phyloP scores from a whole-genome alignment of 2,329 filamentous ascomycete species.

The Lasiodiplodia gonubiensis region DNA sequence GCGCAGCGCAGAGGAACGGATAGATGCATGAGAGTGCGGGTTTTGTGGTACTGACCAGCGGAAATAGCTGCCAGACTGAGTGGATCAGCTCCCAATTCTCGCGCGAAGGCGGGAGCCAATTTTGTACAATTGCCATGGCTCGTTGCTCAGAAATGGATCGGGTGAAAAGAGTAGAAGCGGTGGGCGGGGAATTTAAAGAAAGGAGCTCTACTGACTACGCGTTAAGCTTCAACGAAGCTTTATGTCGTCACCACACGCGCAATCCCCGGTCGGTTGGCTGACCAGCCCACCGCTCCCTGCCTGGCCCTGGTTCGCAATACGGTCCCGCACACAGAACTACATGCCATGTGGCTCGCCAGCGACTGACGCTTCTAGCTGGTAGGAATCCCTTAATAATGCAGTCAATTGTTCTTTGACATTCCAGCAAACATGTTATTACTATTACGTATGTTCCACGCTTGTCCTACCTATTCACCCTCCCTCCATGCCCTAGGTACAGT shows the following conservation, averaged over 20 bases:
- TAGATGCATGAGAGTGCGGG: neutral
- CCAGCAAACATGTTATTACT: conserved; percentile 14
- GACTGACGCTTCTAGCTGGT: neutral
- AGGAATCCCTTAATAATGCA: neutral
- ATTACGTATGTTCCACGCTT: conserved; percentile 7
- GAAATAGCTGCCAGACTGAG: conserved; percentile 57
- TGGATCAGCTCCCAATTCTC: conserved; percentile 57
- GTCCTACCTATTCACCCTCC: neutral
- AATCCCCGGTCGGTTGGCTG: conserved; percentile 5
- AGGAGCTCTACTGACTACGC: neutral
- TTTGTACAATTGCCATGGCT: conserved; percentile 51
- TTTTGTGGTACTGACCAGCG: conserved; percentile 47
- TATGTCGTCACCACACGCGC: conserved; percentile 10
- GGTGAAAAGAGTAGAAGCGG: neutral
- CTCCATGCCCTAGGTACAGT: neutral
- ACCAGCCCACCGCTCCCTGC: neutral
- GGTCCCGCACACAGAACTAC: neutral
- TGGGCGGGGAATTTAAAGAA: neutral
- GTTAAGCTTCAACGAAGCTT: conserved; percentile 3
- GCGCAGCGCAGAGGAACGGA: neutral
- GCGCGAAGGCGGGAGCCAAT: conserved; percentile 55
- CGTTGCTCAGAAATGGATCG: neutral
- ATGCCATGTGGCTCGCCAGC: neutral
- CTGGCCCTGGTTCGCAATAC: neutral
- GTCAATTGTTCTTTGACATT: too few relatives aligned